These are phyloP conservation scores for Malassezia brasiliensis DNA, from an alignment of 1,284 basidiomycete species.

Conservation along the genomic window DNA sequence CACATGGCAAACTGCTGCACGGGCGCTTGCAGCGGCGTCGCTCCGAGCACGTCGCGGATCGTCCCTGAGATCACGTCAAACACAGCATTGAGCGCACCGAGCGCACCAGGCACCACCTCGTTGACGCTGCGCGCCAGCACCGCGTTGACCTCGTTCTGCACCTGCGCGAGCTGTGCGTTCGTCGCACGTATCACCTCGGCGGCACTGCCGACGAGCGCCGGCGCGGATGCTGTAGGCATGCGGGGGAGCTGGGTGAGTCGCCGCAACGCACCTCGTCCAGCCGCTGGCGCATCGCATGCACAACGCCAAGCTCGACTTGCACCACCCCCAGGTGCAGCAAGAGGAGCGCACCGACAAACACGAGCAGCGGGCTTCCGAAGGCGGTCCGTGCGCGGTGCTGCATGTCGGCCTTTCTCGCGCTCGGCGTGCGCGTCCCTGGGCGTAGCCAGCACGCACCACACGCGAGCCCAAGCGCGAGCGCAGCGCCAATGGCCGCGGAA, in stretches of 20 bases:
- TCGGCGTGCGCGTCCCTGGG: not conserved
- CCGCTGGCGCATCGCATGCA: not conserved
- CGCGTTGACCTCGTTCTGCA: not conserved
- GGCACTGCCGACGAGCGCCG: not conserved
- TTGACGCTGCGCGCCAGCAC: not conserved
- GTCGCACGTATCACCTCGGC: not conserved
- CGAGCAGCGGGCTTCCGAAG: not conserved
- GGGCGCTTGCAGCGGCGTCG: conserved; percentile 10
- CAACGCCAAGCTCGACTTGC: not conserved
- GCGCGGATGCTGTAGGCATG: not conserved
- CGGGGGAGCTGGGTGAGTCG: not conserved
- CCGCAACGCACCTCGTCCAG: not conserved
- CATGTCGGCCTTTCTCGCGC: not conserved
- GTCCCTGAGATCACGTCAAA: conserved; percentile 6
- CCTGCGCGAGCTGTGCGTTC: not conserved
- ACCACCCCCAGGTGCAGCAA: not conserved
- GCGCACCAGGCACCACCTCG: not conserved
- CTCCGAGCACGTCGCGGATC: conserved; percentile 4
- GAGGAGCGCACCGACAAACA: not conserved
- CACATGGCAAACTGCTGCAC: conserved; percentile 8
- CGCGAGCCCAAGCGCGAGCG: not conserved
- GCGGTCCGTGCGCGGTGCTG: not conserved
- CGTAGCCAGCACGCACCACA: not conserved
- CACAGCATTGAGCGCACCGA: conserved; percentile 4
- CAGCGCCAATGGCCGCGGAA: not conserved